These are phyloP conservation scores for Ceratocystis ficicola DNA, from an alignment of 2,329 filamentous ascomycete species.

Conservation along the genomic window DNA sequence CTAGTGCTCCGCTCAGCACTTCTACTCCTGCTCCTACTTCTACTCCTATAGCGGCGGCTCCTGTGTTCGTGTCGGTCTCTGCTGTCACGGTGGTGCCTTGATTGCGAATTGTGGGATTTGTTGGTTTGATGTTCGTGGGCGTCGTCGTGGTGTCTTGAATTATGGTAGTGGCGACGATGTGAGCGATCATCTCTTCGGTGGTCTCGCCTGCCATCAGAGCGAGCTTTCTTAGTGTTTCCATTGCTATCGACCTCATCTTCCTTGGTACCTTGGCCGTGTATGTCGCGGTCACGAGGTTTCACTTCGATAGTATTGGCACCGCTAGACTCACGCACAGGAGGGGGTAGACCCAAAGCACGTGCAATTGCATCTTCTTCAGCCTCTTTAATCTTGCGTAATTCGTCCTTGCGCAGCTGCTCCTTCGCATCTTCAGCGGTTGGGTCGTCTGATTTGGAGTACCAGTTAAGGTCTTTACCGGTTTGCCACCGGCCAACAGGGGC, in stretches of 20 bases:
- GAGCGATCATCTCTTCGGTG: constrained; percentile 3
- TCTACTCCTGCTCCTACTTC: neutral
- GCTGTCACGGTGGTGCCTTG: neutral
- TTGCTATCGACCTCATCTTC: neutral
- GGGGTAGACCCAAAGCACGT: constrained; percentile 65
- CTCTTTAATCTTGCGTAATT: constrained; percentile 73
- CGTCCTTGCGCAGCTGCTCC: constrained; percentile 57
- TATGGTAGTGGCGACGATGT: neutral
- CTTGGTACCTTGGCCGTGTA: neutral
- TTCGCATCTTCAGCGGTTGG: constrained; percentile 32
- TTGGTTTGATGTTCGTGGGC: neutral
- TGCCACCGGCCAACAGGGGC: constrained; percentile 90
- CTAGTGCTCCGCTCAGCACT: neutral
- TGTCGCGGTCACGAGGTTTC: neutral
- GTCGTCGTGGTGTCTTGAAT: neutral
- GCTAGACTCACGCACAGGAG: constrained; percentile 46
- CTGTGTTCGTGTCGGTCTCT: neutral
- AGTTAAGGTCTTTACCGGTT: constrained; percentile 55
- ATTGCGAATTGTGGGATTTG: neutral
- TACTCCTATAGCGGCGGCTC: neutral
- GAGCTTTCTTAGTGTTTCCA: neutral
- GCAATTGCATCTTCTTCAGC: constrained; percentile 87
- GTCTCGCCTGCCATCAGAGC: no score
- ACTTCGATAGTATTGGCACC: constrained; percentile 59
- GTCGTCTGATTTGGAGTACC: constrained; percentile 50